Evolutionary conservation across 164 flowering plant species (phyloP).

Genomic region (Magnolia sinica): DNA sequence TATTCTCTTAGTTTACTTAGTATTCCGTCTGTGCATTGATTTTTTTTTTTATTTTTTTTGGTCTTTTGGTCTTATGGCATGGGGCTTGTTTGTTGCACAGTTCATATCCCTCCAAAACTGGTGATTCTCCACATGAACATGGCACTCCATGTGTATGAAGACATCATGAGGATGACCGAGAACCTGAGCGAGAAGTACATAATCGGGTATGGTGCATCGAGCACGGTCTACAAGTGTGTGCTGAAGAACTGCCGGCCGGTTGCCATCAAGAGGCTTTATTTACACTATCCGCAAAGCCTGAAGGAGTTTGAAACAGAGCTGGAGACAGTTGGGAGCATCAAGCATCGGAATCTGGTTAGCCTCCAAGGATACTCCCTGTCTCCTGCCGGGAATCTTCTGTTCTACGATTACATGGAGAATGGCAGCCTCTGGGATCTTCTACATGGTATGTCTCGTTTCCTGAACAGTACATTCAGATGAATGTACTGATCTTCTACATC

Average conservation of each 20-base stretch:
- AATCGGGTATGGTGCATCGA: constrained; percentile 95
- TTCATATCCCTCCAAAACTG: constrained; percentile 78
- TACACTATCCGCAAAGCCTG: constrained; percentile 69
- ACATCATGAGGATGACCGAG: constrained; percentile 99
- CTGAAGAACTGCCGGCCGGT: constrained; percentile 92
- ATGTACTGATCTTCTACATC: too few species aligned
- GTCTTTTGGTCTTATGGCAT: too few species aligned
- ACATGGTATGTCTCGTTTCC: constrained; percentile 54
- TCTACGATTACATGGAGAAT: constrained; percentile 98
- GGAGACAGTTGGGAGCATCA: constrained; percentile 86
- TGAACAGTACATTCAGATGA: background rate
- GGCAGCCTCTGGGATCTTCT: constrained; percentile 98
- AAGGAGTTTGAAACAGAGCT: constrained; percentile 98
- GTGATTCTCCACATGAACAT: constrained; percentile 97
- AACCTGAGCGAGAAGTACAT: constrained; percentile 89
- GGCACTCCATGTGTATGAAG: constrained; percentile 97
- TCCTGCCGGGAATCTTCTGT: constrained; percentile 80
- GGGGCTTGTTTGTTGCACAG: constrained; percentile 28
- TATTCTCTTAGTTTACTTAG: too few species aligned
- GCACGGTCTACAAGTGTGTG: constrained; percentile 94
- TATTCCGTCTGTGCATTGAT: too few species aligned
- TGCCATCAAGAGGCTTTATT: constrained; percentile 85
- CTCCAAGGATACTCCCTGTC: constrained; percentile 94
- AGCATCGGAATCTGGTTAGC: constrained; percentile 91
- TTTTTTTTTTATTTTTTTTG: too few species aligned